Base-by-base conservation (phyloP, 148 eudicot genomes). In the Camellia sinensis region DNA sequence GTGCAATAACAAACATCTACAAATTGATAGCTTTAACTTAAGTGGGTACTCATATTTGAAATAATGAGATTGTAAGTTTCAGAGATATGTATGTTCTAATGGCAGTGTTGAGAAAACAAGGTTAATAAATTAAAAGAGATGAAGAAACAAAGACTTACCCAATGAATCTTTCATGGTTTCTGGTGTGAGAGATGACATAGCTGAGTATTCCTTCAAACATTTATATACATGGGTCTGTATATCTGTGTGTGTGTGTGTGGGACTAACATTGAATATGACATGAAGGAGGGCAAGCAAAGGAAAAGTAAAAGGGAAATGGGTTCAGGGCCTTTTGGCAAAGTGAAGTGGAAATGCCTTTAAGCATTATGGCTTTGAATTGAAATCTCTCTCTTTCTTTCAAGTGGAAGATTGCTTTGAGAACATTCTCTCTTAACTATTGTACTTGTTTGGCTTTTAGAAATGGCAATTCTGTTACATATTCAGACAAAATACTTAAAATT, bases 261-360 rank as follows among this genome's bases (percentile, higher is more conserved):
- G 40, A 22, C 0, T 29, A 22, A 13, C 15, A 11, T 13, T 19
- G 45, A 54, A 37, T 19, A 76, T 46, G 50, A 46, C 50, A 76
- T 46, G 50, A 46, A 5, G 50, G 43, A 76, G 70, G 48, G 8
- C 60, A 60, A 21, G 41, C 50, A 18, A 67, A 67, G 22, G 40
- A 2, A 56, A 4, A 74, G 63, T 0, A 48, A 40, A 37, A 75
- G 68, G 65, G 67, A 75, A 61, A 61, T 4, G 29, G 67, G 53
- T 43, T 60, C 78, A 29, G 37, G 37, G 37, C 37, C 37, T 29
- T 29, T 29, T 62, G 62, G 22, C 29, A 19, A 44, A 19, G 29
- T 46, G 63, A 62, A 62, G 70, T 63, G 52, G 44, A 63, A 76
- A 76, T 62, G 43, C 18, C 53, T 63, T 63, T 40, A 45, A 44